Evolutionary conservation across 2,329 filamentous ascomycete genomes (phyloP), one percentile per base, ranked within the genome.

Genomic region (Graphilbum fragrans): DNA sequence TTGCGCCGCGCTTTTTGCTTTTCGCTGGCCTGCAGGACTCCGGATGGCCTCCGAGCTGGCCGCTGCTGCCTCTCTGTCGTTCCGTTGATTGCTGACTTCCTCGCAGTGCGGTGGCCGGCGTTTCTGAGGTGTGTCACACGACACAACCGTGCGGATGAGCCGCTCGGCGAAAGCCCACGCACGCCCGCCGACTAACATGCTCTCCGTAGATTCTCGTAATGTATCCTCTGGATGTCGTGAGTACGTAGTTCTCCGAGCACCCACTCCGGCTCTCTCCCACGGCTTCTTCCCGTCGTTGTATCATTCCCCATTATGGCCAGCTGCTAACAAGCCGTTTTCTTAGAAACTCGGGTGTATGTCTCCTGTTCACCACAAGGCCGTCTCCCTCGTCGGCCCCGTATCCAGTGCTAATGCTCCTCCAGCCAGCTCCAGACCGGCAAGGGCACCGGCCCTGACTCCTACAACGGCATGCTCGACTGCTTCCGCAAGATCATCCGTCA

Each of bases 381-480:
- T 27, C 23, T 27, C 12, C 23, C 7, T 27, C 23, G 7, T 7
- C 23, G 23, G 23, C 23, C 23, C 7, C 7, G 23, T 27, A 27
- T 27, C 7, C 32, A 34, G 6, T 5, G 32, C 32, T n/a, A 12
- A n/a, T 44, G 40, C 41, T 21, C 16, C 39, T 11, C 47, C 50
- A 94, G 85, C 61, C 88, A 95, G 65, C 72, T 95, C 43, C 88
- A 95, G 67, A 83, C 82, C 41, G 82, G 81, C 55, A 73, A 69
- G 51, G 76, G 70, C 35, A 67, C 70, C 19, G 86, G 86, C 45
- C 80, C 80, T 50, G 92, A 96, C 55, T 70, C 74, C 53, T 96
- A 98, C 74, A 94, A 77, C 68, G 86, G 92, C 72, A 98, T 96
- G 87, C 58, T 95, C 45, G 92, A 98, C 65, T 96, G 90, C 72